Base-by-base conservation (phyloP, 306 rosid genomes). In the Fagus crenata region DNA sequence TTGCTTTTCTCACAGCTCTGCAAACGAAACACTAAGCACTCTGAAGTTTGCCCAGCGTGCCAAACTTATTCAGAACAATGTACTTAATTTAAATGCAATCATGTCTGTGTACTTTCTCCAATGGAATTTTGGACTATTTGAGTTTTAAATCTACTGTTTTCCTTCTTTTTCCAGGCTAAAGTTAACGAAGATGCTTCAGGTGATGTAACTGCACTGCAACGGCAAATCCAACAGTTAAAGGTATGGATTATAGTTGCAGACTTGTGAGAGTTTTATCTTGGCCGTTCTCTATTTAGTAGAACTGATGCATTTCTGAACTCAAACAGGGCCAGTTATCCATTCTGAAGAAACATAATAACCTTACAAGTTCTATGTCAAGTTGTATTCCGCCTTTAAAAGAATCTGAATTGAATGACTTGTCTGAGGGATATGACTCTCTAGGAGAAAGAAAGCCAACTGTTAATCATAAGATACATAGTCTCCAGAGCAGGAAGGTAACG, bases 31-130 rank as follows among this genome's bases (percentile, higher is more conserved):
- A 31, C 84, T 92, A 64, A 90, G 98, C 91, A 92, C 98, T 78
- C 89, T 92, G 72, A 95, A 95, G 92, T 95, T 95, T 89, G 95
- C 97, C 68, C 98, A 95, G 88, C 98, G 98, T 76, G 96, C 97
- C 88, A 95, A 95, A 85, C 91, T 92, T 84, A 92, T 95, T 75
- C 97, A 92, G 84, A 95, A 95, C 79, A 92, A 95, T 89, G 98
- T 95, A 92, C 73, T 78, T 74, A 78, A 76, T 63, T 72, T 43
- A 78, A 43, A 71, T 64, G 49, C 71, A 22, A 39, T 42, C 59
- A 61, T 39, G 11, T 9, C 11, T 17, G 2, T 36, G 43, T 65
- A 65, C 71, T 15, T 39, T 39, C 11, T 65, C 43, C 71, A 37
- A 36, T 41, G 22, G 12, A 5, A 14, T 74, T 63, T 41, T 6